Evolutionary conservation across 1,139 yeast genomes (phyloP), one percentile per base, ranked within the genome.

Genomic region (Kodamaea anthophila): DNA sequence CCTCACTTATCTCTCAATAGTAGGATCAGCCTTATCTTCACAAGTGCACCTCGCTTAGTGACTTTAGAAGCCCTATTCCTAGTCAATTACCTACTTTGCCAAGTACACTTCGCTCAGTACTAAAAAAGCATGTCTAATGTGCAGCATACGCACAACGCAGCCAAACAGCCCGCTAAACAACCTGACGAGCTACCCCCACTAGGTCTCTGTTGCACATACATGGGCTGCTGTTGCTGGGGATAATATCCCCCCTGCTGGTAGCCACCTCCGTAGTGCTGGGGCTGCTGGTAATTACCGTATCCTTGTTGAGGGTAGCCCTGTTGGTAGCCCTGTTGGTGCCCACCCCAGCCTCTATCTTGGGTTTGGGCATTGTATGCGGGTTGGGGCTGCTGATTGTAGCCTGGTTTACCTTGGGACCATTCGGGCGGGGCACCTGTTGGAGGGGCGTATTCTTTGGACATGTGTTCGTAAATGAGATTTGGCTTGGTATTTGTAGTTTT

Each of bases 81-180:
- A n/a, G n/a, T n/a, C n/a, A n/a, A n/a, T n/a, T n/a, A n/a, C n/a
- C n/a, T n/a, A n/a, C n/a, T 16, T 16, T 18, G 25, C 46, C 18
- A 16, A 16, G 6, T 16, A 9, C 6, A 9, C 18, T 16, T 9
- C 18, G 18, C 18, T 16, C 18, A 16, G 9, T 16, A 9, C 9
- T 62, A 79, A 52, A 79, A 75, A 18, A 80, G 44, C 47, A 78
- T 72, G 49, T 80, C 87, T 44, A 80, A 59, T 5, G 87, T 75
- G 56, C 84, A 79, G 53, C 91, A 81, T 41, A 79, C 46, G 72
- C 88, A 80, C 55, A 78, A 43, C 8, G 84, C 86, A 16, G 78
- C 86, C 43, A 79, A 61, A 59, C 87, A 80, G 4, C 76, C 87
- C 55, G 75, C 66, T 47, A 78, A 65, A 55, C 86, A 79, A 34